Evolutionary conservation across 306 rosid genomes (phyloP).

Genomic region (Luffa acutangula): DNA sequence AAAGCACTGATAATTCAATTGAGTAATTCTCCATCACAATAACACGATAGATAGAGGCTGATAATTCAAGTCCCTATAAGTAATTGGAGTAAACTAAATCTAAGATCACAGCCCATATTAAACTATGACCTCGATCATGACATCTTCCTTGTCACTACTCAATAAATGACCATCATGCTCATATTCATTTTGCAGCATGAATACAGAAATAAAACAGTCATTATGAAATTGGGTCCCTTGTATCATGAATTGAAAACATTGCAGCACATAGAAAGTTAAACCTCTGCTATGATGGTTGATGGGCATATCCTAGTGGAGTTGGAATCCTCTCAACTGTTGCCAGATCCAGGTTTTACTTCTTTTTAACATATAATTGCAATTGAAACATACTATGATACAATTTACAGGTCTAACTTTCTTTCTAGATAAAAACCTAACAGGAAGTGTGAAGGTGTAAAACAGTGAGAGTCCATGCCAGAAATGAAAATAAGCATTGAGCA

Average conservation of each 20-base stretch:
- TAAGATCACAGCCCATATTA: neutral
- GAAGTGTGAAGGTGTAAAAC: neutral
- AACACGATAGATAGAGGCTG: neutral
- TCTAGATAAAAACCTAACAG: neutral
- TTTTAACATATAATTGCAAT: neutral
- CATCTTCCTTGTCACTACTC: neutral
- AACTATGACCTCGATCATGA: neutral
- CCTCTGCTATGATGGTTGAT: neutral
- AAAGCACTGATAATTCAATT: neutral
- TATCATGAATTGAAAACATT: neutral
- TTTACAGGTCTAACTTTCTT: neutral
- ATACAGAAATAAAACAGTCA: neutral
- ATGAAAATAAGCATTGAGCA: neutral
- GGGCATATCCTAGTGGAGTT: neutral
- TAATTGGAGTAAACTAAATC: neutral
- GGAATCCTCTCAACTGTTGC: neutral
- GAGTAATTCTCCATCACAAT: neutral
- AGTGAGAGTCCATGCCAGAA: neutral
- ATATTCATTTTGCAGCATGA: neutral
- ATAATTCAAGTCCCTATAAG: neutral
- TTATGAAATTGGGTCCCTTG: neutral
- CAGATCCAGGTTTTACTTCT: neutral
- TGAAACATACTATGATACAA: neutral
- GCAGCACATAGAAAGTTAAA: neutral
- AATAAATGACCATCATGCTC: neutral